A percentile compares a stretch with the other conserved stretches of the same genome.
phyloP scores from a whole-genome alignment of 176 grass and related monocot species.

The Triticum aestivum region IWGSC_CS_RefSeq_v2.1 NC_057803.1:512431446-512431945 shows the following conservation, averaged over 20 bases:
- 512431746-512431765: constrained; percentile 67
- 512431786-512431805: constrained; percentile 81
- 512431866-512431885: constrained; percentile 83
- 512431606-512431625: constrained; percentile 98
- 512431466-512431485: too few species aligned
- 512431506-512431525: constrained; percentile 4
- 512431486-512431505: not conserved
- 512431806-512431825: constrained; percentile 92
- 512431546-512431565: constrained; percentile 27
- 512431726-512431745: constrained; percentile 11
- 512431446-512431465: too few species aligned
- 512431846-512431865: constrained; percentile 93
- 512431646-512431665: constrained; percentile 99
- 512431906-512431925: constrained; percentile 93
- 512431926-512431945: constrained; percentile 6
- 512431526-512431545: constrained; percentile 31
- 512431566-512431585: constrained; percentile 84
- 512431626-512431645: constrained; percentile 93
- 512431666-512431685: constrained; percentile 30
- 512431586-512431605: constrained; percentile 96
- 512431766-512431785: constrained; percentile 81
- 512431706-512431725: constrained; percentile 19
- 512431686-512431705: constrained; percentile 14
- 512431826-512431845: constrained; percentile 91
- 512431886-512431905: constrained; percentile 94